Evolutionary conservation across 2,329 filamentous ascomycete species (phyloP), one percentile per base, ranked within the genome.

Genomic region (Aspergillus japonicus): DNA sequence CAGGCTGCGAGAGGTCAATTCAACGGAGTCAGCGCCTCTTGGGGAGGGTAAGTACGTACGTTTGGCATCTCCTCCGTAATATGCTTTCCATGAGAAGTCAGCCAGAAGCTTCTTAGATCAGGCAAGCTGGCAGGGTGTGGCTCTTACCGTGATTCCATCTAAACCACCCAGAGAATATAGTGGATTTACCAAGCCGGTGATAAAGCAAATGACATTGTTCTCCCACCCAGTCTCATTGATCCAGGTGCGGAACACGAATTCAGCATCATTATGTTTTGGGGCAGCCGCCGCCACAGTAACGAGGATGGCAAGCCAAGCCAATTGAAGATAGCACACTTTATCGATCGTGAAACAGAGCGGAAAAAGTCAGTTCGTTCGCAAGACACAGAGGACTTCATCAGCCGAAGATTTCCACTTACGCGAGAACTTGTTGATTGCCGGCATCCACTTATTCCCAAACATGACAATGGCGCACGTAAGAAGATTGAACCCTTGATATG

Each of bases 221-320:
- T 78, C 70, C 82, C 82, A 84, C 12, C 82, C 81, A 0, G 82
- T 83, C 51, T 82, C 79, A 64, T 83, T 83, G 56, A 82, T 78
- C 75, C 80, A 84, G 2, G 79, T 82, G 42, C 68, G 71, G 65
- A 84, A 84, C 21, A 84, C 82, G 57, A 83, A 83, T n/a, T 78
- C 72, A 52, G 74, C 69, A 52, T 73, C 68, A 19, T 80, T 79
- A 57, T 83, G 77, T 1, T 72, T 74, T 0, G 78, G 78, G 0
- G 82, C 80, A 48, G 74, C 77, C 4, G 81, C 78, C 3, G 77
- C 77, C 5, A 84, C 80, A 0, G 78, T 79, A 57, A 84, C 72
- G 59, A 83, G 74, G 11, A 81, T 78, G 6, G 77, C 73, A 44
- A 83, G 72, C 71, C 80, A 82, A 49, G 78, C 77, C 23, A 82